Base-by-base conservation (phyloP, 1,284 basidiomycete genomes). In the Austroboletus novae-zelandiae region DNA sequence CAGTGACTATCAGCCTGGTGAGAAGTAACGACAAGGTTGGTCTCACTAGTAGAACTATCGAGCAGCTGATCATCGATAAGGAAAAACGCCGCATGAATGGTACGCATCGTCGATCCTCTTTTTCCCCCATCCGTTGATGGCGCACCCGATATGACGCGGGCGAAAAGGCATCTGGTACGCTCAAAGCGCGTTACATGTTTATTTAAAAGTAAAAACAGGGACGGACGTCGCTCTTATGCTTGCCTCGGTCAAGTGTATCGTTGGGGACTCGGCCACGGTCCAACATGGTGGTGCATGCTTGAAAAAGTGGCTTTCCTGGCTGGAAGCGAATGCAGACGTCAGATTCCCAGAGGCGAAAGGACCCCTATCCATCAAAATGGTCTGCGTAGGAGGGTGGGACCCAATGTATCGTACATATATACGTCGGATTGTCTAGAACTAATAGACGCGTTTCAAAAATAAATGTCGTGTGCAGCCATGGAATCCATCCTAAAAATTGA, bases 201-300 rank as follows among this genome's bases (percentile, higher is more conserved):
- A 5, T 31, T 17, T 4, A 20, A 13, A 14, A n/a, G 7, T 23
- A 23, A 23, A 23, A 23, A 23, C 20, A 34, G 13, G 15, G 34
- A 6, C 1, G 2, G 7, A 35, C 13, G 15, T 6, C 13, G 13
- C 14, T 35, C 27, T 32, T 1, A 11, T n/a, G 43, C 35, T 40
- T 4, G 35, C 35, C 37, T 18, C 13, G 37, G 43, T 35, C 48
- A 39, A 94, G 91, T 94, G 92, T 59, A 72, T 98, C 2, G 80
- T 98, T 1, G 95, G 94, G 8, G 94, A 98, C 66, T 94, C 91
- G 0, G 87, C 84, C 1, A 98, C 94, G 0, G 84, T 97, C 6
- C 75, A 78, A 36, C 86, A 94, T 60, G 94, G 95, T 3, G 83
- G 89, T 34, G 66, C 74, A 34, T 97, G 91, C 67, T 71, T 98